phyloP scores from a whole-genome alignment of 768 basidiomycete species.

The Leucocoprinus sp. region DNA sequence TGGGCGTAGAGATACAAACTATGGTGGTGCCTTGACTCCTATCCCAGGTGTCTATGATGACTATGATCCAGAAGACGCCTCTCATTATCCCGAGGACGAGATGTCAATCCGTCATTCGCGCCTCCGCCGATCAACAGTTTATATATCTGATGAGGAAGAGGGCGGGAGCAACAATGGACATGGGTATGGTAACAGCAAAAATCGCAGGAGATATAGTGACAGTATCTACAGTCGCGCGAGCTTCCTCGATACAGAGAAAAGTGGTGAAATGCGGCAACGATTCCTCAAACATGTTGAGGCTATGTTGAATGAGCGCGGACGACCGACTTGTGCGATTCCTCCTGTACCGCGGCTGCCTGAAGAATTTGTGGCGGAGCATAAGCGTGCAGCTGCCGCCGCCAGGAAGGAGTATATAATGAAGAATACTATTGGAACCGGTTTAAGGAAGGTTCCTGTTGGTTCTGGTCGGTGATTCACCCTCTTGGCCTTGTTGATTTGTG shows the following conservation, averaged over 20 bases:
- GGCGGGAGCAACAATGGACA: constrained; percentile 5
- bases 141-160: constrained; percentile 1
- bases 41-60: neutral
- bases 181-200: neutral
- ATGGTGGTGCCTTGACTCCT: neutral
- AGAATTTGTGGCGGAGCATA: constrained; percentile 10
- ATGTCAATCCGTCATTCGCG: neutral
- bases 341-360: constrained; percentile 17
- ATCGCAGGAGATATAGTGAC: constrained; percentile 31
- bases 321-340: constrained; percentile 22
- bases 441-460: constrained; percentile 8
- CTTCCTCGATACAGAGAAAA: constrained; percentile 45
- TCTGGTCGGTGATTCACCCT: constrained; percentile 2
- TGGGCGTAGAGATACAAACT: neutral
- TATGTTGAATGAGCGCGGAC: constrained; percentile 33
- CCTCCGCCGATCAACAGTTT: constrained; percentile 1
- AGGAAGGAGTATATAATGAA: constrained; percentile 6
- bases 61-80: constrained; percentile 1
- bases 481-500: no score
- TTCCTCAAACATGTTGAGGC: constrained; percentile 45
- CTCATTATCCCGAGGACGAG: constrained; percentile 8
- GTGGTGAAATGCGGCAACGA: constrained; percentile 38
- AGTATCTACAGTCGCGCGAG: constrained; percentile 44
- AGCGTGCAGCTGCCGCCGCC: neutral
- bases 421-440: constrained; percentile 7